phyloP scores from a whole-genome alignment of 2,329 filamentous ascomycete genomes.

The Cytospora schulzeri region DNA sequence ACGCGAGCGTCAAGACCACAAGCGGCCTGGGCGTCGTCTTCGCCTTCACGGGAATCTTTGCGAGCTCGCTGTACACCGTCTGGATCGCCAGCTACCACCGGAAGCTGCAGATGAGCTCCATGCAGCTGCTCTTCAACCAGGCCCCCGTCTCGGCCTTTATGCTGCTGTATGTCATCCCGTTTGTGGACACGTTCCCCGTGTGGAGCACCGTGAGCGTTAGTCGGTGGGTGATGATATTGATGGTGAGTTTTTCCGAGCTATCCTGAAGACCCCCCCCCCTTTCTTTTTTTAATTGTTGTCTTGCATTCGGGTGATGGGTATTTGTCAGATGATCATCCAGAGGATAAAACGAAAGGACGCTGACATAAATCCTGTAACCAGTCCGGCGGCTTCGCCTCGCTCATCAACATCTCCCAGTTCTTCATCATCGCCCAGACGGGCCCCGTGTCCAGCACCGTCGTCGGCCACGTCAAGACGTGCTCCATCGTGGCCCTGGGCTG shows the following conservation, averaged over 20 bases:
- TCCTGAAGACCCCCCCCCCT: too few relatives aligned
- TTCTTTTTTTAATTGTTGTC: not conserved
- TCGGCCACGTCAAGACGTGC: conserved; percentile 68
- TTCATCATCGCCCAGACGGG: conserved; percentile 65
- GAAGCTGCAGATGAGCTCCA: conserved; percentile 66
- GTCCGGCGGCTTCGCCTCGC: conserved; percentile 64
- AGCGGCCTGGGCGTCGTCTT: conserved; percentile 63
- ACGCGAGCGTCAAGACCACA: conserved; percentile 56
- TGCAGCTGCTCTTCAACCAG: conserved; percentile 71
- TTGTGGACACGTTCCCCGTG: conserved; percentile 63
- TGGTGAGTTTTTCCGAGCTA: conserved; percentile 55
- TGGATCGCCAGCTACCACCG: conserved; percentile 69
- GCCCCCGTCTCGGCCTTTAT: conserved; percentile 64
- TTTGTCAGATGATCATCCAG: too few relatives aligned
- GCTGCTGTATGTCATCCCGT: conserved; percentile 67
- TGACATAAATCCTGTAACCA: conserved; percentile 35
- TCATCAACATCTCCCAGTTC: conserved; percentile 67
- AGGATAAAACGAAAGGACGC: not conserved
- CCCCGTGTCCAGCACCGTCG: conserved; percentile 65
- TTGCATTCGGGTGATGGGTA: not conserved
- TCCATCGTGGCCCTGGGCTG: conserved; percentile 67
- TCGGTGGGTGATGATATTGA: conserved; percentile 60
- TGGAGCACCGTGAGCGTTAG: conserved; percentile 53
- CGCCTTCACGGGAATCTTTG: conserved; percentile 64
- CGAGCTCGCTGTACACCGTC: conserved; percentile 68